phyloP scores from a whole-genome alignment of 2,329 filamentous ascomycete genomes.

The Cadophora malorum region DNA sequence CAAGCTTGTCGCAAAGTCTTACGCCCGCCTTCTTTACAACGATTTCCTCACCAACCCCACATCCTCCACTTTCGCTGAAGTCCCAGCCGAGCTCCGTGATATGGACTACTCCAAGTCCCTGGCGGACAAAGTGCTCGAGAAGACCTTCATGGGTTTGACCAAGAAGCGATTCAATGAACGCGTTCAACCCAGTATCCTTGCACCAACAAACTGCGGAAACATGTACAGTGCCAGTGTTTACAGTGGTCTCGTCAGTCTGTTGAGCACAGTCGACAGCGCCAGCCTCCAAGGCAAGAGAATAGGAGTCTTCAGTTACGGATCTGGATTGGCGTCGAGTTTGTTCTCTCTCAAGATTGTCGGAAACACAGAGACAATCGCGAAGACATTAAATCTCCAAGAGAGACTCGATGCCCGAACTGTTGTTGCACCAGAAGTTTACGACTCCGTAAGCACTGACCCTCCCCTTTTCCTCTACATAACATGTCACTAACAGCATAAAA shows the following conservation, averaged over 20 bases:
- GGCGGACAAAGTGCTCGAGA: conserved; percentile 82
- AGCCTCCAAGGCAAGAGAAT: conserved; percentile 60
- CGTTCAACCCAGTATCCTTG: conserved; percentile 74
- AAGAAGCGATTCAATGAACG: conserved; percentile 87
- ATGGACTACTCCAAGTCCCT: conserved; percentile 82
- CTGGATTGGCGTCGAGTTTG: conserved; percentile 72
- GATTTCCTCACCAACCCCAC: conserved; percentile 78
- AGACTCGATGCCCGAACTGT: conserved; percentile 69
- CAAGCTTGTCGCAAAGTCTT: conserved; percentile 87
- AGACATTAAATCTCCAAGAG: conserved; percentile 72
- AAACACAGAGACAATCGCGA: conserved; percentile 70
- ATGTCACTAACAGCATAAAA: conserved; percentile 37
- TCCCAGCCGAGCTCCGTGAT: conserved; percentile 77
- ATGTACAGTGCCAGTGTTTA: conserved; percentile 69
- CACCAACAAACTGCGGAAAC: conserved; percentile 76
- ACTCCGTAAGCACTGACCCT: conserved; percentile 62
- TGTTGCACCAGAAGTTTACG: conserved; percentile 75
- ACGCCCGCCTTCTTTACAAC: conserved; percentile 83
- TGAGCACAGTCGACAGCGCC: conserved; percentile 64
- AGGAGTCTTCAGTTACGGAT: conserved; percentile 71
- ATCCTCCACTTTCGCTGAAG: conserved; percentile 72
- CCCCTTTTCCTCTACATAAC: conserved; percentile 11
- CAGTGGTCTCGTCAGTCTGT: conserved; percentile 58
- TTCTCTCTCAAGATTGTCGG: conserved; percentile 76
- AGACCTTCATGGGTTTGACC: conserved; percentile 82